Evolutionary conservation across 805 yeast genomes (phyloP), one percentile per base, ranked within the genome.

Genomic region (Candida pseudoglaebosa): DNA sequence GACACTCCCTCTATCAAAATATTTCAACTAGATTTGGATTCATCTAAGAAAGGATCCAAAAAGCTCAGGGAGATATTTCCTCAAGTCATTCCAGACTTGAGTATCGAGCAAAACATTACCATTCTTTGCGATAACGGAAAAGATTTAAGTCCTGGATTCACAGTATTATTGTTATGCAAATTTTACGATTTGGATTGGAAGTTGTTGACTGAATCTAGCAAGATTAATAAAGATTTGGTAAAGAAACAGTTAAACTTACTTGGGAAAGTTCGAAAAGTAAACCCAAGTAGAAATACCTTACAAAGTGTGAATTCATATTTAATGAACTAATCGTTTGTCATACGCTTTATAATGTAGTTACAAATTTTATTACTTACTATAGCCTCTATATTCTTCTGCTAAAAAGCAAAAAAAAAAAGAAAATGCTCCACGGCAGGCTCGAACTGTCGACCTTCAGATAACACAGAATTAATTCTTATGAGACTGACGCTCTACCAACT

Each of bases 261-360:
- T 3, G 65, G 73, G 13, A 59, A 70, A 2, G 55, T 62, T 5
- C 54, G 73, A n/a, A 75, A 71, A 29, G 76, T 75, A 4, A 84
- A 86, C 43, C 95, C 95, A 0, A 80, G 89, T 39, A 65, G 96
- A 36, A 80, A 86, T 8, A 83, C 95, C 0, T 62, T 86, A 29
- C 89, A 82, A 48, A 74, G 90, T 20, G 78, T 84, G 2, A 83
- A 86, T 45, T 58, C 78, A 20, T 51, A 40, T 36, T 20, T 53
- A 34, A 33, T 33, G 36, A 21, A 33, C 8, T 33, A 22, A 32
- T 7, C 7, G 13, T 26, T 26, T 26, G 6, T 8, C 5, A 12
- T n/a, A 26, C 29, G 7, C 24, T 10, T 22, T 22, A 22, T 22
- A 8, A 7, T 22, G 24, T 22, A 22, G 24, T 22, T 8, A 10